phyloP scores from a whole-genome alignment of 1,284 basidiomycete species.

The Tylopilus sp. region DNA sequence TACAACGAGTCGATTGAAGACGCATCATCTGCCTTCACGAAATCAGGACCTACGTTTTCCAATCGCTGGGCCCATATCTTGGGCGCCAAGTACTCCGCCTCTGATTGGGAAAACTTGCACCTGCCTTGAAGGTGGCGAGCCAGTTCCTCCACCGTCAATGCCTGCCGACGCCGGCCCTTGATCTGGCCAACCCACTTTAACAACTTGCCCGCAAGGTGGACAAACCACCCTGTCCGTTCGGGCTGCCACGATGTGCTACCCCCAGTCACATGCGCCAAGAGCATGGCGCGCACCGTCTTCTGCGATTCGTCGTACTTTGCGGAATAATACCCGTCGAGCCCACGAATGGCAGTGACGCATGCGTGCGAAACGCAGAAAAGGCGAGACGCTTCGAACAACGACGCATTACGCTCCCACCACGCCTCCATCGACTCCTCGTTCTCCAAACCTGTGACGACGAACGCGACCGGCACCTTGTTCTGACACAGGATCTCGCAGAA shows the following conservation, averaged over 20 bases:
- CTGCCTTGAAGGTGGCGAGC: slow-evolving; percentile 20
- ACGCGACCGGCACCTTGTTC: slow-evolving; percentile 32
- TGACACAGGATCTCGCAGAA: slow-evolving; percentile 34
- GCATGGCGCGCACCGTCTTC: slow-evolving; percentile 16
- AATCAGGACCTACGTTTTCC: slow-evolving; percentile 22
- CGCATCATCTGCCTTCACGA: slow-evolving; percentile 23
- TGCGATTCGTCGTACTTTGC: slow-evolving; percentile 22
- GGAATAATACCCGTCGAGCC: slow-evolving; percentile 10
- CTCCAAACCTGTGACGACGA: slow-evolving; percentile 37
- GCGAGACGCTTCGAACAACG: slow-evolving; percentile 12
- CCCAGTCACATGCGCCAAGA: slow-evolving; percentile 21
- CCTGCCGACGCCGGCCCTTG: slow-evolving; percentile 7
- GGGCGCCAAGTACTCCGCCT: slow-evolving; percentile 22
- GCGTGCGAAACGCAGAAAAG: slow-evolving; percentile 25
- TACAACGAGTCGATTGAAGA: slow-evolving; percentile 16
- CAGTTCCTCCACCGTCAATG: slow-evolving; percentile 20
- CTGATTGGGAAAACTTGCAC: slow-evolving; percentile 22
- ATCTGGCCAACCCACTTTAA: slow-evolving; percentile 20
- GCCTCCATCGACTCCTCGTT: slow-evolving; percentile 26
- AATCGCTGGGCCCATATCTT: slow-evolving; percentile 25
- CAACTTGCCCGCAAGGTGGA: slow-evolving; percentile 23
- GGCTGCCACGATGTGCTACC: slow-evolving; percentile 19
- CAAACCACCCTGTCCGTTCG: slow-evolving; percentile 25
- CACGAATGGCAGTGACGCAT: slow-evolving; percentile 23
- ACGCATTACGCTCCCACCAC: slow-evolving; percentile 21